A percentile compares a stretch with the other conserved stretches of the same genome.
Conservation (phyloP, 371 early-diverging fungal genomes). For the Rhizopus delemar region DNA sequence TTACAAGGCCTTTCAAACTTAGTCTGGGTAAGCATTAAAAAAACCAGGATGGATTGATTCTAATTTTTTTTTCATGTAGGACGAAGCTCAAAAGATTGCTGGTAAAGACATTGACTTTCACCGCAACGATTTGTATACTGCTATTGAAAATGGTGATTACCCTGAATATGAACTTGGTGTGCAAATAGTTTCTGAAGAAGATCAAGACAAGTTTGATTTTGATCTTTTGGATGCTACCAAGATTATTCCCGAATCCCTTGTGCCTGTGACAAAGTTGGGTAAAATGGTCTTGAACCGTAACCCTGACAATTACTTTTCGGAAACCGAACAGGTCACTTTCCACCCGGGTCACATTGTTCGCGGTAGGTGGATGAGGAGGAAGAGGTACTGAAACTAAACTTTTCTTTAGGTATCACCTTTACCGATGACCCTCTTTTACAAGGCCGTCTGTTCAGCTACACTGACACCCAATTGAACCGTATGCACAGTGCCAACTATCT, state of each 20-base stretch:
- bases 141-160: conserved; percentile 51
- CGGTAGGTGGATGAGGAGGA: conserved; percentile 21
- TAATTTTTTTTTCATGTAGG: conserved; percentile 12
- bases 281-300: conserved; percentile 54
- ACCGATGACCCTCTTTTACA: conserved; percentile 58
- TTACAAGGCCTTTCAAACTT: conserved; percentile 47
- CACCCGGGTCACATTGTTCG: conserved; percentile 44
- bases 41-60: not conserved
- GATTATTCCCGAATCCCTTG: conserved; percentile 51
- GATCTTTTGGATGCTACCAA: conserved; percentile 60
- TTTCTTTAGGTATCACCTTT: conserved; percentile 38
- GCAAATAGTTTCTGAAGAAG: conserved; percentile 47
- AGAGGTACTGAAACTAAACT: not conserved
- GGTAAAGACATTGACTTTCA: conserved; percentile 59
- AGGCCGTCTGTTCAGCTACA: conserved; percentile 55
- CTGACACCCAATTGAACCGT: conserved; percentile 58
- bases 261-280: conserved; percentile 51
- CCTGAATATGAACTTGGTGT: conserved; percentile 55
- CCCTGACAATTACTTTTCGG: conserved; percentile 57
- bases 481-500: conserved; percentile 51
- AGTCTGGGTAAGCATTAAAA: conserved; percentile 27
- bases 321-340: conserved; percentile 58
- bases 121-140: conserved; percentile 49
- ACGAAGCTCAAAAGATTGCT: conserved; percentile 54
- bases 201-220: conserved; percentile 50